Conservation (phyloP, 192 early-diverging fungal species). For the Neocallimastix lanati region DNA sequence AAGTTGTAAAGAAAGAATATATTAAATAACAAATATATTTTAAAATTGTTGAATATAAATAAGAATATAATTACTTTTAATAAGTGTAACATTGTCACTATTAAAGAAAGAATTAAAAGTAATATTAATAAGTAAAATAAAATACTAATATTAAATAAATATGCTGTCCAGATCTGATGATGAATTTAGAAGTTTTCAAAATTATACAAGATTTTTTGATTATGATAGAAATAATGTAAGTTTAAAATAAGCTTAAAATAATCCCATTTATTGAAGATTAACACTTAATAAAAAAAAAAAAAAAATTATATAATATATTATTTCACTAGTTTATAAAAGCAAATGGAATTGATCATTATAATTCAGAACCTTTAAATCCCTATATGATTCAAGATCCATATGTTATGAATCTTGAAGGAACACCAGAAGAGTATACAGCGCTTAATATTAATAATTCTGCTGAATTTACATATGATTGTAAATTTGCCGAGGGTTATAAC, state of each 20-base stretch:
- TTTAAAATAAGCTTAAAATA: not conserved
- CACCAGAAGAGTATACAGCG: not conserved
- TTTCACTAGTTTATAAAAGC: not conserved
- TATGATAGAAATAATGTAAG: not conserved
- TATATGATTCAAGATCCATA: not conserved
- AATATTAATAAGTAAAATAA: no score
- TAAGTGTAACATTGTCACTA: no score
- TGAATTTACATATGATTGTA: not conserved
- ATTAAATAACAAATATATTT: no score
- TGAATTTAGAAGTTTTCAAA: not conserved
- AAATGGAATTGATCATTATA: not conserved
- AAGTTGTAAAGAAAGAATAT: no score
- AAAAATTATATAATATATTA: no score
- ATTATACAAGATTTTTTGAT: not conserved
- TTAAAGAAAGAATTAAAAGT: no score
- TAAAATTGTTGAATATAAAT: no score
- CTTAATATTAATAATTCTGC: not conserved
- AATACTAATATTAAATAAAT: no score
- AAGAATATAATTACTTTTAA: no score
- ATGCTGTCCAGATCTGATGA: not conserved
- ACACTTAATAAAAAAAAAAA: no score
- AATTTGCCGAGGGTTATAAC: not conserved
- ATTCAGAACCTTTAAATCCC: not conserved
- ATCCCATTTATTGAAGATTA: no score
- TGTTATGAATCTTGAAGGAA: not conserved